A percentile compares a stretch with the other conserved stretches of the same genome.
phyloP scores from a whole-genome alignment of 2,329 filamentous ascomycete genomes.

The Pseudocercospora eumusae region DNA sequence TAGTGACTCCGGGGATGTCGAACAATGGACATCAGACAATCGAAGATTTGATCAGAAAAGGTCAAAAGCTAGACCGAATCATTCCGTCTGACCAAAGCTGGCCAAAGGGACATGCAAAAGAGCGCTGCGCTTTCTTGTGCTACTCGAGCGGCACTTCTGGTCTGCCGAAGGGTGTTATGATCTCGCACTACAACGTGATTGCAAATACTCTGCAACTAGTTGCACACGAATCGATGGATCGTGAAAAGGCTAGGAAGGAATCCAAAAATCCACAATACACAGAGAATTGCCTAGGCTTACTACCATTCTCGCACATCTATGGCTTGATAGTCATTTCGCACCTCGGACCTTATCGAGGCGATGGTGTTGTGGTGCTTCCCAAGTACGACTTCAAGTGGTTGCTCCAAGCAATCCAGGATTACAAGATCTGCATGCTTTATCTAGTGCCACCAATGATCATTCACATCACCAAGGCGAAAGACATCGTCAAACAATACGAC shows the following conservation, averaged over 20 bases:
- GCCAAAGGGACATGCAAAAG: conserved; percentile 64
- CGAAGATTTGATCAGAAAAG: conserved; percentile 65
- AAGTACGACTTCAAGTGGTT: conserved; percentile 73
- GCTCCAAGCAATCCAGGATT: conserved; percentile 65
- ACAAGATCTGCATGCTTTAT: conserved; percentile 67
- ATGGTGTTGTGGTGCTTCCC: conserved; percentile 69
- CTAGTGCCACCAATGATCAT: conserved; percentile 83
- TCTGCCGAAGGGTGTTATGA: conserved; percentile 73
- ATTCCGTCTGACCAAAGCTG: conserved; percentile 56
- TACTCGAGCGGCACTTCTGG: conserved; percentile 81
- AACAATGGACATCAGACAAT: conserved; percentile 62
- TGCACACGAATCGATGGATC: conserved; percentile 50
- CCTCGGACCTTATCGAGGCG: conserved; percentile 66
- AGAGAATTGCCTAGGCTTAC: conserved; percentile 64
- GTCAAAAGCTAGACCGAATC: conserved; percentile 56
- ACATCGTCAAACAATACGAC: conserved; percentile 66
- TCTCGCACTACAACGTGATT: conserved; percentile 77
- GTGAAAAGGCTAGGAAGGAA: conserved; percentile 39
- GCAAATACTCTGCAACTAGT: conserved; percentile 69
- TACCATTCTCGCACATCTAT: conserved; percentile 83
- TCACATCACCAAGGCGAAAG: conserved; percentile 66
- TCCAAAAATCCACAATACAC: conserved; percentile 43
- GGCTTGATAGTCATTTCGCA: conserved; percentile 71
- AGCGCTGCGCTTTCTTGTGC: conserved; percentile 73
- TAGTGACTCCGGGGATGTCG: conserved; percentile 52